Percentiles rank a stretch among this genome's conserved stretches.
phyloP scores from a whole-genome alignment of 2,329 filamentous ascomycete species.

The Talaromyces sp. region DNA sequence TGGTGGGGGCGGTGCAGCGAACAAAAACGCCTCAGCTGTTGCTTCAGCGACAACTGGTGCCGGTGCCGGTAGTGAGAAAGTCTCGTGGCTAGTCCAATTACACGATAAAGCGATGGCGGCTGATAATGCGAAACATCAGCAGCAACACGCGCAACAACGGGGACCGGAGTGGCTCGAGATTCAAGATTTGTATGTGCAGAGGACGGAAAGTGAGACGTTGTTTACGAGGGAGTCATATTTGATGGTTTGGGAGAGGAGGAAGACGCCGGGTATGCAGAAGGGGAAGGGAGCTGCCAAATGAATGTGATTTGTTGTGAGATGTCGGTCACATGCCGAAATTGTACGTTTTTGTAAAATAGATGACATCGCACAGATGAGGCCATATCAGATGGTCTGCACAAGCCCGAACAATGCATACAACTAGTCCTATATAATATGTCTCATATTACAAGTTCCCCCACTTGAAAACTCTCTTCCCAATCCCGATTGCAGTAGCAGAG shows the following conservation, averaged over 20 bases:
- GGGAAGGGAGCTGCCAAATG: not conserved
- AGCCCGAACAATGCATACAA: not conserved
- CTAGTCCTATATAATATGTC: not conserved
- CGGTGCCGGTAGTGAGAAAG: conserved; percentile 85
- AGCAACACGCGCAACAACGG: conserved; percentile 32
- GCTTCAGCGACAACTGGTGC: conserved; percentile 50
- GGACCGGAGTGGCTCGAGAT: conserved; percentile 85
- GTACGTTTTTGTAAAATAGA: conserved; percentile 1
- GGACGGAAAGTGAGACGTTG: conserved; percentile 80
- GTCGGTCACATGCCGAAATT: not conserved
- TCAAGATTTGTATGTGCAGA: conserved; percentile 90
- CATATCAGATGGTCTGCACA: not conserved
- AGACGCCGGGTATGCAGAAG: conserved; percentile 40
- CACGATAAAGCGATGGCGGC: conserved; percentile 64
- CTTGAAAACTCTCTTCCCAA: conserved; percentile 40
- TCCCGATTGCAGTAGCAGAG: conserved; percentile 36
- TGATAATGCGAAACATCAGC: conserved; percentile 34
- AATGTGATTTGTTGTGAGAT: not conserved
- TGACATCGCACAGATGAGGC: not conserved
- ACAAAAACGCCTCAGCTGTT: conserved; percentile 23
- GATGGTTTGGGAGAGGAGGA: conserved; percentile 91
- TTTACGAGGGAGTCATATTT: conserved; percentile 93
- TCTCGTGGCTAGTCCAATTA: conserved; percentile 92
- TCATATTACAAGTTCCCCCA: conserved; percentile 32
- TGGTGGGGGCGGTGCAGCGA: conserved; percentile 34